Evolutionary conservation across 1,284 basidiomycete species (phyloP), one percentile per base, ranked within the genome.

Genomic region (Ceratobasidium sp.): DNA sequence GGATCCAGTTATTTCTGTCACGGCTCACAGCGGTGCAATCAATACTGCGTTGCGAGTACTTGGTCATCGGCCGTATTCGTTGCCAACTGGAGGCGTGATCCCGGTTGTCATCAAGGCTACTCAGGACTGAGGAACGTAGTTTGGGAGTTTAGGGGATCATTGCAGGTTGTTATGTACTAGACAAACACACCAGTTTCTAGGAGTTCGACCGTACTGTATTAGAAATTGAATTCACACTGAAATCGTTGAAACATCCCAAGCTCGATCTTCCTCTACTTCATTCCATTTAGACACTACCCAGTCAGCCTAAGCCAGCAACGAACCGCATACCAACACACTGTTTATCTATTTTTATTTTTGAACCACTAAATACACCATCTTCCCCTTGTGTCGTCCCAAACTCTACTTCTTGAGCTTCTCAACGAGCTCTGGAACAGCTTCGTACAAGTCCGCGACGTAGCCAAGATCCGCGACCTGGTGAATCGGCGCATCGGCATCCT

Each of bases 391-490:
- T n/a, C 50, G 17, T 20, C 17, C n/a, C 1, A 20, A 46, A 66
- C 15, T 78, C 15, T 78, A 80, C 82, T 89, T 86, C 85, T 94
- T 93, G 78, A 97, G 84, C 86, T 97, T 96, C 85, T 95, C 90
- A 44, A 94, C 90, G 77, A 98, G 86, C 85, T 97, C 91, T 0
- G 96, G 96, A 1, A 97, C 96, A 54, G 89, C 94, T 50, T 96
- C 92, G 83, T 93, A 98, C 67, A 98, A 87, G 84, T 98, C 96
- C 76, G 91, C 97, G 3, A 99, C 97, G 28, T 99, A 90, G 5
- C 98, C 98, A 23, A 94, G 90, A 85, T 99, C 98, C 50, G 98
- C 98, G 0, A 99, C 93, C 86, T 99, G 97, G 91, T 99, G 99
- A 83, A 99, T 99, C 4, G 98, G 98, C 20, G 98, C 98, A 83